phyloP scores from a whole-genome alignment of 495 filamentous ascomycete genomes.

The Aspergillus bertholletiae region DNA sequence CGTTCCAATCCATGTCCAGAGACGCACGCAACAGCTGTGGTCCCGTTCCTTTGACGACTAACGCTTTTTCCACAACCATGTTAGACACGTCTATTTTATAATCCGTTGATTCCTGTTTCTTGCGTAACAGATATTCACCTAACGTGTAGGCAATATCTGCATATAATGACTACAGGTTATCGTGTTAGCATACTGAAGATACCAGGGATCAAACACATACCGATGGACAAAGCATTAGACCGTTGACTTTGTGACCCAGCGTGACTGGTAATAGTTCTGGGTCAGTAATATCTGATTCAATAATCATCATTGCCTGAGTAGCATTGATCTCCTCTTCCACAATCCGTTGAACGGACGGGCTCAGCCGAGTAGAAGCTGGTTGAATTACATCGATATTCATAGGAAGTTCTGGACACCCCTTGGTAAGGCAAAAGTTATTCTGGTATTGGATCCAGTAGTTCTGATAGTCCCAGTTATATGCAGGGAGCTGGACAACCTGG shows the following conservation, averaged over 20 bases:
- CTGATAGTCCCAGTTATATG: slow-evolving; percentile 49
- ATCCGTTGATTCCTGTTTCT: not conserved
- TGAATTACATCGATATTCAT: not conserved
- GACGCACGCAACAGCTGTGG: not conserved
- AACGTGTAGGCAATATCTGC: slow-evolving; percentile 72
- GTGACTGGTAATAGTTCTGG: slow-evolving; percentile 55
- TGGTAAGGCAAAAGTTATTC: slow-evolving; percentile 27
- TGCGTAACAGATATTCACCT: not conserved
- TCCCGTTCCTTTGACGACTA: not conserved
- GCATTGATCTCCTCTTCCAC: slow-evolving; percentile 50
- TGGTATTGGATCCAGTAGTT: slow-evolving; percentile 44
- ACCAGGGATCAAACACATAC: slow-evolving; percentile 22
- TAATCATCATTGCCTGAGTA: slow-evolving; percentile 50
- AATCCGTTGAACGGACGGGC: slow-evolving; percentile 43
- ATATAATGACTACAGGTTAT: slow-evolving; percentile 49
- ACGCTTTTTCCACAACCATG: not conserved
- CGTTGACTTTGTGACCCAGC: slow-evolving; percentile 67
- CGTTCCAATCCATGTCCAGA: not conserved
- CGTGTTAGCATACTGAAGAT: not conserved
- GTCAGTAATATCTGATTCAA: slow-evolving; percentile 61
- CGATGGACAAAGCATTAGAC: slow-evolving; percentile 48
- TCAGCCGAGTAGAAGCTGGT: slow-evolving; percentile 10
- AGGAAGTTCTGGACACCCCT: not conserved
- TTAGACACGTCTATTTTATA: not conserved
- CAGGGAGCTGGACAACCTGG: slow-evolving; percentile 58